Evolutionary conservation across 2,329 filamentous ascomycete species (phyloP).

Genomic region (Phyllosticta citribraziliensis): DNA sequence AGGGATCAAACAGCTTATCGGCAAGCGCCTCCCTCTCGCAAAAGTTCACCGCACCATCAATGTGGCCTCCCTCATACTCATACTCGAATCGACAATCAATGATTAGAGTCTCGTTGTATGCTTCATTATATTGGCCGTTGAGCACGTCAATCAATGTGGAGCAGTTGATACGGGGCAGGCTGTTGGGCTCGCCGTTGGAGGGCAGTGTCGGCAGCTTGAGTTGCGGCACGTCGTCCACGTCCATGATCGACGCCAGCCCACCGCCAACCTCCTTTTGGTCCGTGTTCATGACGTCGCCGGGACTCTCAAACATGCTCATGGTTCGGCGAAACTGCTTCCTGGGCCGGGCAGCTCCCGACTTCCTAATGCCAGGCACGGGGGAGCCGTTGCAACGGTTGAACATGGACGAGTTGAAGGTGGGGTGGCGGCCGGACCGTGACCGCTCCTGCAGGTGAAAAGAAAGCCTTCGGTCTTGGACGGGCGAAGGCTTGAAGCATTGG

Average conservation of each 20-base stretch:
- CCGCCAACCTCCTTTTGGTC: slow-evolving; percentile 49
- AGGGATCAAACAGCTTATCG: slow-evolving; percentile 60
- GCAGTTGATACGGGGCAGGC: slow-evolving; percentile 76
- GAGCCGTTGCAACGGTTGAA: slow-evolving; percentile 60
- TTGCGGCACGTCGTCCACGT: slow-evolving; percentile 66
- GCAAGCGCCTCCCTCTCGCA: slow-evolving; percentile 90
- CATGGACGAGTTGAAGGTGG: slow-evolving; percentile 14
- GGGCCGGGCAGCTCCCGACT: slow-evolving; percentile 54
- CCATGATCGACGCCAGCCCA: slow-evolving; percentile 65
- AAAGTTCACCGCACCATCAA: slow-evolving; percentile 86
- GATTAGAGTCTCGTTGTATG: slow-evolving; percentile 73
- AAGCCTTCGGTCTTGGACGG: slow-evolving; percentile 58
- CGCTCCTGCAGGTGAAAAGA: slow-evolving; percentile 4
- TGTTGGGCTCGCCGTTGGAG: slow-evolving; percentile 69
- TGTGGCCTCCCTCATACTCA: slow-evolving; percentile 94
- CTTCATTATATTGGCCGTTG: slow-evolving; percentile 67
- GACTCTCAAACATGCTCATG: slow-evolving; percentile 94
- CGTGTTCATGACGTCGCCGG: slow-evolving; percentile 71
- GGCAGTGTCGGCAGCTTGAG: slow-evolving; percentile 77
- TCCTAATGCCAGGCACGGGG: slow-evolving; percentile 59
- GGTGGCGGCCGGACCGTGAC: background rate
- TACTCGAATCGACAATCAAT: slow-evolving; percentile 98
- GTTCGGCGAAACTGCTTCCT: slow-evolving; percentile 84
- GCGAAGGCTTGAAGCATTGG: slow-evolving; percentile 74
- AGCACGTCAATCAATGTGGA: slow-evolving; percentile 78